Base-by-base conservation (phyloP, 116 monocot genomes). In the Cymodocea nodosa region DNA sequence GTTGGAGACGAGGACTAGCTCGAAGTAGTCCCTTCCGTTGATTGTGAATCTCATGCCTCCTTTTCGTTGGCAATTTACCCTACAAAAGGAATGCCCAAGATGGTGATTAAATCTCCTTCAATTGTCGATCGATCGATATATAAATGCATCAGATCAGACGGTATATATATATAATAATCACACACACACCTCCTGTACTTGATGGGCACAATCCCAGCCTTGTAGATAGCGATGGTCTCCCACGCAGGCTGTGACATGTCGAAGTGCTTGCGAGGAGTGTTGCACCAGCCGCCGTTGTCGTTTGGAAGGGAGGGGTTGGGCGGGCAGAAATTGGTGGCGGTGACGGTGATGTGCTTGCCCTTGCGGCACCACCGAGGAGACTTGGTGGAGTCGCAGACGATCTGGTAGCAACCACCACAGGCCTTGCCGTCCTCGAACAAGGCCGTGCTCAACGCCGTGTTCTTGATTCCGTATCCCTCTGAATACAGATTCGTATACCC, bases 21-120 rank as follows among this genome's bases (percentile, higher is more conserved):
- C 79, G 78, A 83, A 87, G 80, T 87, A 87, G 62, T 83, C 67
- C 70, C 74, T 83, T 10, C 87, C 87, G 44, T 87, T 87, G 50
- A 87, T 78, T 62, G 87, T 87, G 71, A 87, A 87, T 70, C 83
- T 66, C 2, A 87, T 80, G 0, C 87, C 87, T n/a, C 87, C 87
- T 20, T 53, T 76, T 56, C 65, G 75, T 56, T 73, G 74, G 63
- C 87, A 87, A 6, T 70, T 16, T 11, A 83, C 87, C 59, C 80
- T 82, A 50, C 53, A 20, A 48, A 30, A 30, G 1, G 1, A 30
- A 30, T 30, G 30, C 30, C 30, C 30, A 30, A 30, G 30, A 3
- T 30, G 30, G 30, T 30, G 30, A n/a, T n/a, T n/a, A n/a, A n/a
- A n/a, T n/a, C n/a, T n/a, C n/a, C n/a, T n/a, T n/a, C n/a, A n/a